Base-by-base conservation (phyloP, 257 asterid genomes). In the Linderniella brevidens region DNA sequence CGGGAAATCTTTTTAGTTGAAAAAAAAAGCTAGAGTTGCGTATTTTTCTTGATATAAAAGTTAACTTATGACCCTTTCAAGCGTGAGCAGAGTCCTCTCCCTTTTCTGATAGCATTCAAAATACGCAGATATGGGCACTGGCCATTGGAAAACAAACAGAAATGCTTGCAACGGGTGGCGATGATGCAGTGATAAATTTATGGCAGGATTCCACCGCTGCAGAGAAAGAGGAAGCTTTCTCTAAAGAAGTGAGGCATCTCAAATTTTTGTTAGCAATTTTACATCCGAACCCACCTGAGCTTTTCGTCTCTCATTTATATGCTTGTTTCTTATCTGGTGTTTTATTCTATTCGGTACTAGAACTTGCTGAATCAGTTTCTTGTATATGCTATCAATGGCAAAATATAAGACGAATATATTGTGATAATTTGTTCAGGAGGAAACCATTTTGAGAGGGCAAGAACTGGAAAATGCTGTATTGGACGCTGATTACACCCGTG, bases 131-230 rank as follows among this genome's bases (percentile, higher is more conserved):
- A 55, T 90, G 99, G 96, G 86, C 94, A 42, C 59, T 85, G 74
- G 93, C 96, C 48, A 59, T 90, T 44, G 94, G 99, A 52, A 85
- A 73, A 79, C 63, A 69, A 66, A 85, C 99, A 41, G 96, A 90
- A 68, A 68, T 90, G 93, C 71, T 90, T 64, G 94, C 86, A 17
- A 85, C 99, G 4, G 99, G 99, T 41, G 94, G 99, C 9, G 77
- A 80, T 54, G 99, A 85, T 69, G 94, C 94, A 49, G 86, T 85
- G 36, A 72, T 90, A 60, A 85, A 79, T 65, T 66, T 90, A 72
- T 90, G 99, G 99, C 86, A 79, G 0, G 99, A 90, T 64, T 90
- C 88, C n/a, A 90, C 99, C 5, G 75, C 86, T 53, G 77, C 64
- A 13, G 99, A 90, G 15, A 77, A 75, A 64, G 94, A 81, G 73